Evolutionary conservation across 805 yeast species (phyloP).

Genomic region (Yarrowia hollandica): DNA sequence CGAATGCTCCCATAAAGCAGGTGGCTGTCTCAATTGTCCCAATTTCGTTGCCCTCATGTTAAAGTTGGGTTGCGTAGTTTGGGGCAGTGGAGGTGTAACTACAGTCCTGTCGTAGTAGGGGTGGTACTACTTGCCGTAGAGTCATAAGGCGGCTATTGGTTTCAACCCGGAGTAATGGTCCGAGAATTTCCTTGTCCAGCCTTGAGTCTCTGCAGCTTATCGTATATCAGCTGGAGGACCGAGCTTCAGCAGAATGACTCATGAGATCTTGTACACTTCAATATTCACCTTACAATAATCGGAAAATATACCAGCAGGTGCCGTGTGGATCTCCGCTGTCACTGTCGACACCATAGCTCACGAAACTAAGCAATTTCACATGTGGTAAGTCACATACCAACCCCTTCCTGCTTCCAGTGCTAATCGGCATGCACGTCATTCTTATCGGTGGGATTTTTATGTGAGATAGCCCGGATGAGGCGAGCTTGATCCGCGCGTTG

Average conservation of each 20-base stretch:
- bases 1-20: neutral
- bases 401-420: slow-evolving; percentile 3
- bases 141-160: slow-evolving; percentile 7
- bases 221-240: too few relatives aligned
- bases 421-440: slow-evolving; percentile 1
- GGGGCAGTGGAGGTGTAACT: slow-evolving; percentile 10
- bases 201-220: too few relatives aligned
- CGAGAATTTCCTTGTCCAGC: too few relatives aligned
- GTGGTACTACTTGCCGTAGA: neutral
- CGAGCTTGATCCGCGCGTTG: neutral
- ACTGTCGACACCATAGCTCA: too few relatives aligned
- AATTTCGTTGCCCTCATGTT: neutral
- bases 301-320: too few relatives aligned
- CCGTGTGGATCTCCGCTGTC: too few relatives aligned
- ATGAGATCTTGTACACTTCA: too few relatives aligned
- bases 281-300: too few relatives aligned
- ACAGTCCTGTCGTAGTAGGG: neutral
- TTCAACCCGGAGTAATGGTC: too few relatives aligned
- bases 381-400: neutral
- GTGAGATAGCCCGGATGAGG: neutral
- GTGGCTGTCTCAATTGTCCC: slow-evolving; percentile 12
- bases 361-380: slow-evolving; percentile 7
- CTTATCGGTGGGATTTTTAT: slow-evolving; percentile 17
- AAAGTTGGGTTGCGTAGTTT: slow-evolving; percentile 16
- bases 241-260: too few relatives aligned